Base-by-base conservation (phyloP, 768 basidiomycete genomes). In the Russula earlei region DNA sequence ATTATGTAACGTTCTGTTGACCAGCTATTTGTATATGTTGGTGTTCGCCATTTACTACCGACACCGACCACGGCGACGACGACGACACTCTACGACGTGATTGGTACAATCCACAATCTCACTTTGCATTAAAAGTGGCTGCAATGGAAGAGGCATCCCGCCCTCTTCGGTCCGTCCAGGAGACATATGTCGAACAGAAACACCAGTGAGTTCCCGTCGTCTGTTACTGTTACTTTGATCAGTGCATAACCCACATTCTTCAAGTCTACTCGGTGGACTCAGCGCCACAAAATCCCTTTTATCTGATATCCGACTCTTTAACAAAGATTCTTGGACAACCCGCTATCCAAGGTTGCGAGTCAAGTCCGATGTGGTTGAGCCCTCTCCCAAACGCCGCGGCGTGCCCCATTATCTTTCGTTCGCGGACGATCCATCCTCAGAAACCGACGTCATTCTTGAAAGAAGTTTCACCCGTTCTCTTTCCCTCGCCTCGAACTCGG, bases 241-340 rank as follows among this genome's bases (percentile, higher is more conserved):
- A 10, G 27, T 41, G 3, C 22, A 9, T 38, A 14, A 34, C 33
- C 52, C 25, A 37, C 49, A 17, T 37, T 38, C 33, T 25, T 64
- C 25, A 61, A 91, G 90, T 34, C 75, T 96, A 55, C 77, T 90
- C 29, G 74, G 74, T 49, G 91, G 87, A n/a, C 80, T 96, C 61
- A 81, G 85, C 63, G 74, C 80, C 0, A 83, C 92, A 36, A 79
- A 81, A 63, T 63, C 72, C 11, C 78, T 97, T 43, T 74, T 96
- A 37, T 70, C 69, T 47, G 85, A 85, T 63, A 71, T 97, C 20
- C 79, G 81, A 47, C 72, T 74, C 49, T 96, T 95, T 75, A 96
- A 89, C 73, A 84, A 84, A 71, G 75, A 82, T 37, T 79, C 87
- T 61, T 96, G 91, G 93, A 79, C 88, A 24, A 82, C 97, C 15